Evolutionary conservation across 805 yeast genomes (phyloP).

Genomic region (Saturnispora silvae): DNA sequence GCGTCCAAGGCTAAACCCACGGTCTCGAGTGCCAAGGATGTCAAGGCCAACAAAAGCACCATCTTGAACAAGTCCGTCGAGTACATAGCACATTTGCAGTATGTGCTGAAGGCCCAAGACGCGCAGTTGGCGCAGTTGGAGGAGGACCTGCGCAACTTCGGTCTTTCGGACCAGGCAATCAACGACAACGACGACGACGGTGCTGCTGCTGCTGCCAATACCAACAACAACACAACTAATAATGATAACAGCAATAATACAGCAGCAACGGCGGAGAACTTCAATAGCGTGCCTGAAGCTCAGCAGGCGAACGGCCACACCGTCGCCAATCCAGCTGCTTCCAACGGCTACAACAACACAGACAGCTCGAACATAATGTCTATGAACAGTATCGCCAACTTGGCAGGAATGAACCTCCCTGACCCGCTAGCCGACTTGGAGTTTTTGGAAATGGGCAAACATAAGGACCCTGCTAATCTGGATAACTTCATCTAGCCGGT

Average conservation of each 20-base stretch:
- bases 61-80: constrained; percentile 72
- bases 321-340: too few species aligned
- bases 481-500: not conserved
- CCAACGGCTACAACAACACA: too few species aligned
- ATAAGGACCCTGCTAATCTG: not conserved
- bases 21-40: constrained; percentile 36
- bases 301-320: too few species aligned
- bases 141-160: not conserved
- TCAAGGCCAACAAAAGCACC: constrained; percentile 74
- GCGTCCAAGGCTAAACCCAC: constrained; percentile 20
- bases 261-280: too few species aligned
- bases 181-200: too few species aligned
- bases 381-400: too few species aligned
- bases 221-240: not conserved
- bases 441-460: constrained; percentile 5
- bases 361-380: too few species aligned
- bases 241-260: too few species aligned
- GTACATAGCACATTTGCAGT: constrained; percentile 56
- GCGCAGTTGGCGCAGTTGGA: constrained; percentile 33
- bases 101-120: constrained; percentile 49
- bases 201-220: not conserved
- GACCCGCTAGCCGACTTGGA: constrained; percentile 7
- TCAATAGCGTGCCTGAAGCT: too few species aligned
- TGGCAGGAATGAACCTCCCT: too few species aligned
- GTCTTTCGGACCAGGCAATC: not conserved